Evolutionary conservation across 495 filamentous ascomycete genomes (phyloP), one percentile per base, ranked within the genome.

Genomic region (Zalerion maritima): DNA sequence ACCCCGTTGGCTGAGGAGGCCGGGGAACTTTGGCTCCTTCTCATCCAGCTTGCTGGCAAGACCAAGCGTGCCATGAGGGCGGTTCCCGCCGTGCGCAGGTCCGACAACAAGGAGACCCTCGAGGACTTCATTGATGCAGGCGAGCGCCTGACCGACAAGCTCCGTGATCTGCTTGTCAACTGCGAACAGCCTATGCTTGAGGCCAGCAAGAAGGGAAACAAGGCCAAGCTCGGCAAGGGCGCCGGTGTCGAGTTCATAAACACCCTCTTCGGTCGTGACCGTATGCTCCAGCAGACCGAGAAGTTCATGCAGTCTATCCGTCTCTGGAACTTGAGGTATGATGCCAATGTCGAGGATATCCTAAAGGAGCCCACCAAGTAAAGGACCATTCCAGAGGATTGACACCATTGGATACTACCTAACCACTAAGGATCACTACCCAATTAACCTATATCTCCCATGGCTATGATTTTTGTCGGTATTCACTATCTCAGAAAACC

Each of bases 181-280:
- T 96, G 89, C 45, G 87, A 97, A 60, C 69, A 78, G 23, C 92
- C 78, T 52, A 96, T 97, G 89, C 60, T 67, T 37, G 60, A 58
- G 26, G 57, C 62, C 50, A 54, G 50, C 44, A 63, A 75, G 55
- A 61, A 62, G 21, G 62, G 69, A 32, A 71, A 74, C 40, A 60
- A 69, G 14, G 64, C 79, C 21, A 74, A 75, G 37, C 84, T 94
- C 63, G 91, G 89, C 43, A 81, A 85, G 66, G 83, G 84, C 49
- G 81, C 82, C 34, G 91, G 91, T 21, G 78, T 76, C 41, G 91
- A 94, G 68, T 96, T 97, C 49, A 87, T 97, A 44, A 81, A 94
- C 47, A 82, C 86, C 26, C 82, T 97, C 39, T 97, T 96, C 46
- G 91, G 89, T 41, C 73, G 79, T 36, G 89, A 94, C 47, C 75